Percentiles rank a stretch among this genome's conserved stretches.
Evolutionary conservation across 192 early-diverging fungal species (phyloP).

Genomic region (Dimargaris xerosporica): DNA sequence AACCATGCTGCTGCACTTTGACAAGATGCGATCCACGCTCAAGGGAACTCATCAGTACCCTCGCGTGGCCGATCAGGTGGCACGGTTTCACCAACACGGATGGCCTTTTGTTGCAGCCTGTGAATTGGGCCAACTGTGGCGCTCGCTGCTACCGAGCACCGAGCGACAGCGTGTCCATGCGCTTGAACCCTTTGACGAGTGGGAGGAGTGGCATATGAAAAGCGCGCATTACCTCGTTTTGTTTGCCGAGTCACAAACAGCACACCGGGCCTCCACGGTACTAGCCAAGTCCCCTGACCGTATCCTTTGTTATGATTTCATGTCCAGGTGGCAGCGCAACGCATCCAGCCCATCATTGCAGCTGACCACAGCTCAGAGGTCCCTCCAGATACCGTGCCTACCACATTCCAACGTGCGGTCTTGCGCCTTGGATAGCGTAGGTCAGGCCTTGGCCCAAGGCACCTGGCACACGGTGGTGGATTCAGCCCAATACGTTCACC

Average conservation of each 20-base stretch:
- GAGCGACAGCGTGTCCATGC: background rate
- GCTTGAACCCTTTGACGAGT: conserved; percentile 9
- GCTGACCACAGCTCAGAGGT: background rate
- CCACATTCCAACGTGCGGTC: background rate
- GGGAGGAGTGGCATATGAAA: conserved; percentile 11
- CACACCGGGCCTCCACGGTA: background rate
- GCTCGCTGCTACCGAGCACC: background rate
- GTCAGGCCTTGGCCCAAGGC: background rate
- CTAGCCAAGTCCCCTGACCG: background rate
- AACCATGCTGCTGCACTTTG: conserved; percentile 10
- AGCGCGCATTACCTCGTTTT: conserved; percentile 4
- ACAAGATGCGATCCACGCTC: conserved; percentile 9
- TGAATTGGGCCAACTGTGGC: background rate
- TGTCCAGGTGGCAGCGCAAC: background rate
- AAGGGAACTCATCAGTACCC: background rate
- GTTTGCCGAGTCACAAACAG: background rate
- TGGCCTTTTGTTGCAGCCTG: background rate
- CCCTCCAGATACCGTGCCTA: background rate
- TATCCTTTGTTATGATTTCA: background rate
- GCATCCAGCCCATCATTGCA: background rate
- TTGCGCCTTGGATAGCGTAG: background rate
- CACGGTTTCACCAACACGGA: background rate
- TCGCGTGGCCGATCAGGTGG: background rate
- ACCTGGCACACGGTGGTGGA: background rate
- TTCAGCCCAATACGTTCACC: background rate